Conservation (phyloP, 768 basidiomycete genomes). For the Coprinopsis cinerea region DNA sequence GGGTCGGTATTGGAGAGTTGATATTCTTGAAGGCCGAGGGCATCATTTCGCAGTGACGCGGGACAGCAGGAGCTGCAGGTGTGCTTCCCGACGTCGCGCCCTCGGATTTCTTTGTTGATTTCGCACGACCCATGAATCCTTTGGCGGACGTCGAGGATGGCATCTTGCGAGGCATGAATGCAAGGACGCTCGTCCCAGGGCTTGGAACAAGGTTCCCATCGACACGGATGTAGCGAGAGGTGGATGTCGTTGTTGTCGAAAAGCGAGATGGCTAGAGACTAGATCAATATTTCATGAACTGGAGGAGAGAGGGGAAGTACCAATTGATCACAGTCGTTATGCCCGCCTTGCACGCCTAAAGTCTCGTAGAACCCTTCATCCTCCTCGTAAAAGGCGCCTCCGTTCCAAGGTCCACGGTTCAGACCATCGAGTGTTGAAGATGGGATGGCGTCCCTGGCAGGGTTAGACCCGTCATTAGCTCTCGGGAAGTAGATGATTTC, state of each 20-base stretch:
- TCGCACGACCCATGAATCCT: too few relatives aligned
- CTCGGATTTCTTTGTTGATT: too few relatives aligned
- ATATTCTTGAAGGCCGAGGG: not conserved
- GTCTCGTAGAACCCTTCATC: constrained; percentile 11
- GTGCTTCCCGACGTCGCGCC: too few relatives aligned
- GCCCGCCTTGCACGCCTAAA: not conserved
- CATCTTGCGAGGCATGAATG: not conserved
- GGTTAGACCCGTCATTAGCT: not conserved
- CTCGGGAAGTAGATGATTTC: constrained; percentile 3
- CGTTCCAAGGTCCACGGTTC: constrained; percentile 1
- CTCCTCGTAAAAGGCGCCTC: not conserved
- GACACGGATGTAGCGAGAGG: constrained; percentile 9
- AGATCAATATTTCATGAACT: not conserved
- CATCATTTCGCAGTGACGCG: too few relatives aligned
- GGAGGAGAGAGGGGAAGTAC: not conserved
- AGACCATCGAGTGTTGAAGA: not conserved
- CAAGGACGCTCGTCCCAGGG: constrained; percentile 1
- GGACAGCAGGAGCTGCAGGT: too few relatives aligned
- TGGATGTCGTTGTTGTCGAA: constrained; percentile 8
- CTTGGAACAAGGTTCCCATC: constrained; percentile 4
- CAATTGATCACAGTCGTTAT: constrained; percentile 3
- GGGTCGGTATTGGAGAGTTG: not conserved
- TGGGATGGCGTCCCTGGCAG: not conserved
- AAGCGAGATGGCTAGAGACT: constrained; percentile 7
- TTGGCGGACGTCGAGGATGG: too few relatives aligned